Conservation (phyloP, 2,329 filamentous ascomycete genomes). For the Ophiostoma tasmaniense region DNA sequence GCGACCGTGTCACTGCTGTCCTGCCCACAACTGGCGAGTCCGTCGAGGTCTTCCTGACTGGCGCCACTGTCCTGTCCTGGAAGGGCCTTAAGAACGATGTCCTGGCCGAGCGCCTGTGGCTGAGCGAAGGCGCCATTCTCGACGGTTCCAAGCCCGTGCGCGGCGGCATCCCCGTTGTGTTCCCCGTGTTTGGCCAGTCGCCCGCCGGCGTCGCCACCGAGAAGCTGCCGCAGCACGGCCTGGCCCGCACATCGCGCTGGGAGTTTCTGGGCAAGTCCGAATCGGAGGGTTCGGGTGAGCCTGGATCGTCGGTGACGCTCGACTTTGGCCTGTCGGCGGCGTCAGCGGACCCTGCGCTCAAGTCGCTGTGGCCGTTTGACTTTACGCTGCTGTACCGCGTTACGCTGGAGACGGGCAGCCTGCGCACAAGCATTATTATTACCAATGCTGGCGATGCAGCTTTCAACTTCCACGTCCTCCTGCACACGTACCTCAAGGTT, state of each 20-base stretch:
- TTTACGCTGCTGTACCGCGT: conserved; percentile 93
- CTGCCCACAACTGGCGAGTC: conserved; percentile 74
- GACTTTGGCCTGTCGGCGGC: conserved; percentile 83
- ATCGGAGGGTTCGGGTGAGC: conserved; percentile 44
- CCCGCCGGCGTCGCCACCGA: conserved; percentile 63
- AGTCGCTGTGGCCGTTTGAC: conserved; percentile 70
- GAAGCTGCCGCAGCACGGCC: conserved; percentile 83
- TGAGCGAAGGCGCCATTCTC: conserved; percentile 70
- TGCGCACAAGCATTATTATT: conserved; percentile 77
- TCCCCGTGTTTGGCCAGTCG: conserved; percentile 86
- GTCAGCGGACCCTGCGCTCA: conserved; percentile 59
- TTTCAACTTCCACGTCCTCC: conserved; percentile 84
- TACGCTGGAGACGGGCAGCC: conserved; percentile 62
- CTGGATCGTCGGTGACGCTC: conserved; percentile 57
- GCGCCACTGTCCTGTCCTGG: conserved; percentile 90
- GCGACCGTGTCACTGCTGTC: conserved; percentile 64
- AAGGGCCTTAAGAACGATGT: conserved; percentile 52
- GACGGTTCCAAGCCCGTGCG: conserved; percentile 86
- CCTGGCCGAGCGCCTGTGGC: conserved; percentile 71
- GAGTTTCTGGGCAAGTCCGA: conserved; percentile 86
- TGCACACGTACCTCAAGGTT: conserved; percentile 84
- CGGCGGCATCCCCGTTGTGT: conserved; percentile 86
- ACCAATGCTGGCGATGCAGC: conserved; percentile 75
- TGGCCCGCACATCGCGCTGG: conserved; percentile 84
- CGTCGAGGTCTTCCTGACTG: conserved; percentile 77